phyloP scores from a whole-genome alignment of 2,329 filamentous ascomycete genomes.

The Curvularia lunata region DNA sequence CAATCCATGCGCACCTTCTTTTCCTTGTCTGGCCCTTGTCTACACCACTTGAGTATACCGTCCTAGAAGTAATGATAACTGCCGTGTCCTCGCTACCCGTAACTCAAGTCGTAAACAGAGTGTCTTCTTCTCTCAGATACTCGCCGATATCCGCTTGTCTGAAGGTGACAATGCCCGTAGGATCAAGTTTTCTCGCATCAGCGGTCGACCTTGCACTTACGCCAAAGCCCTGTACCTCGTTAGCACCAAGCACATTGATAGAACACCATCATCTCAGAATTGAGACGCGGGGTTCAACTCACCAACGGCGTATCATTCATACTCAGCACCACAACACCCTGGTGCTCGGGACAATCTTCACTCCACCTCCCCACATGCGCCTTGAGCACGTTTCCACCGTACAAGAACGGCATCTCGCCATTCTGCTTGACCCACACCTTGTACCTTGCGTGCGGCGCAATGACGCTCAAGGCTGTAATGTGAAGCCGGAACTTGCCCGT shows the following conservation, averaged over 20 bases:
- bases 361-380: constrained; percentile 83
- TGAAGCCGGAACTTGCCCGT: constrained; percentile 94
- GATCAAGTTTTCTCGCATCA: constrained; percentile 83
- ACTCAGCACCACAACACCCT: constrained; percentile 85
- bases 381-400: constrained; percentile 88
- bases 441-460: constrained; percentile 89
- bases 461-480: constrained; percentile 87
- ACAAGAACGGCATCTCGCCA: constrained; percentile 96
- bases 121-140: constrained; percentile 84
- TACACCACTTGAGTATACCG: background rate
- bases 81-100: background rate
- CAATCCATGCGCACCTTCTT: background rate
- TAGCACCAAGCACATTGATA: background rate
- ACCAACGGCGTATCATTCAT: constrained; percentile 87
- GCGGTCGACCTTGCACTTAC: constrained; percentile 86
- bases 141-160: constrained; percentile 93
- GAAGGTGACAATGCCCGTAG: constrained; percentile 87
- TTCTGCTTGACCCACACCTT: constrained; percentile 98
- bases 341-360: constrained; percentile 92
- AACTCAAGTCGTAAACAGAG: constrained; percentile 63
- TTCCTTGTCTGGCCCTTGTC: background rate
- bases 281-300: constrained; percentile 28
- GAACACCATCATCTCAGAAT: no score
- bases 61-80: constrained; percentile 4
- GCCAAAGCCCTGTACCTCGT: constrained; percentile 78